Evolutionary conservation across 352 stramenopile genomes (phyloP), one percentile per base, ranked within the genome.

Genomic region (Phytopythium chamaehyphon): DNA sequence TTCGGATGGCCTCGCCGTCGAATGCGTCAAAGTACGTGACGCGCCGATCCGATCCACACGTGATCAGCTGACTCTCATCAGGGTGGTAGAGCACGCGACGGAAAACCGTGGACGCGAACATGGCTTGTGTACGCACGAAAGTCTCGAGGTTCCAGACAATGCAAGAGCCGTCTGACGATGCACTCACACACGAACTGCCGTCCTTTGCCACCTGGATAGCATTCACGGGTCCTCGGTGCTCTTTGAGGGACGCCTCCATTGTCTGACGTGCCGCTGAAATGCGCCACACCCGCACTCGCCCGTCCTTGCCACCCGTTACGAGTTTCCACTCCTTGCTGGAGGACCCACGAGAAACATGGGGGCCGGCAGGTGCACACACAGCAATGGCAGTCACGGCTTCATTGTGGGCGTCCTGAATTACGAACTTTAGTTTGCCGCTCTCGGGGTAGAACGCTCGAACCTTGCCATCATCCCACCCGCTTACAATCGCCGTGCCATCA

Each of bases 11-110:
- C 54, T 88, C 88, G 47, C 91, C 93, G 58, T 98, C 93, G 57
- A 93, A 98, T 31, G 94, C 90, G 67, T 98, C 95, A 68, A 96
- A 98, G 71, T 98, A 99, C 23, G 91, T 97, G 54, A 99, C 88
- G 54, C 97, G 97, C 46, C 92, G 86, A 61, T 98, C 97, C 16
- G 79, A 90, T 39, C 94, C 93, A 61, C 90, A 98, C 33, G 96
- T 98, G 47, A 99, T 75, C 60, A 98, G 84, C 68, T 98, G 96
- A 33, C 77, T 96, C 57, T 98, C 94, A 73, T 99, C 96, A 6
- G 96, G 95, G 66, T 98, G 95, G 73, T 98, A 99, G 31, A 94
- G 54, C 19, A 98, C 81, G 47, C 83, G 65, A 44, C 93, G 88
- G 64, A 98, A 99, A 10, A 98, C 84, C 14, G 93, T 98, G 44